Conservation (phyloP, 805 yeast genomes). For the Candida silvatica region DNA sequence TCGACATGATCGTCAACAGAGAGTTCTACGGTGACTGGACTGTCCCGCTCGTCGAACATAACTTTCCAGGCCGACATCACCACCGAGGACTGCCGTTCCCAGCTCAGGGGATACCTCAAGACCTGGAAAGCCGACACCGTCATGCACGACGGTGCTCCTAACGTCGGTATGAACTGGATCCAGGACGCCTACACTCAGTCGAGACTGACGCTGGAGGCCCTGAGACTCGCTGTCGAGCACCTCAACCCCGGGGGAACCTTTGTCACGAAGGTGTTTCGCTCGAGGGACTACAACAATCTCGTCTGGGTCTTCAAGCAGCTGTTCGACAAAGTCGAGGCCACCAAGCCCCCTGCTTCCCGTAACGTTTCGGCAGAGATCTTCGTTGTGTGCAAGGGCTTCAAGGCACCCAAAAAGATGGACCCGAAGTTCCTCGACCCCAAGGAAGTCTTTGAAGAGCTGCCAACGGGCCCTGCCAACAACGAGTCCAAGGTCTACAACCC, state of each 20-base stretch:
- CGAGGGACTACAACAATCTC: constrained; percentile 95
- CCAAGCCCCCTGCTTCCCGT: constrained; percentile 98
- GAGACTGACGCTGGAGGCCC: constrained; percentile 87
- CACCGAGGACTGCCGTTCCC: constrained; percentile 95
- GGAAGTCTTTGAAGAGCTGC: constrained; percentile 89
- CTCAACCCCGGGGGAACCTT: constrained; percentile 88
- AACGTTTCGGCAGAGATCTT: constrained; percentile 98
- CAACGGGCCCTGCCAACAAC: constrained; percentile 63
- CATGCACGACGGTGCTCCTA: constrained; percentile 99
- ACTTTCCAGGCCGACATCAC: constrained; percentile 96
- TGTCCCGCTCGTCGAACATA: too few species aligned
- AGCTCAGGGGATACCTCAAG: constrained; percentile 89
- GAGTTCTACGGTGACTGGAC: too few species aligned
- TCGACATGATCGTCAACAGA: too few species aligned
- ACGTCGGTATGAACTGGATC: constrained; percentile 99
- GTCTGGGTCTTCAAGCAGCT: constrained; percentile 97
- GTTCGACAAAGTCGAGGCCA: constrained; percentile 95
- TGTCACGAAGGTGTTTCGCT: constrained; percentile 93
- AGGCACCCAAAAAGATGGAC: constrained; percentile 92
- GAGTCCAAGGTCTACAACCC: constrained; percentile 95
- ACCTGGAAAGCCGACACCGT: constrained; percentile 99
- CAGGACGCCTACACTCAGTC: constrained; percentile 99
- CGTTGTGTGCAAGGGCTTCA: constrained; percentile 92
- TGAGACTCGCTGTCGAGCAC: constrained; percentile 91
- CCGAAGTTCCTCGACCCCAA: constrained; percentile 87